A percentile compares a stretch with the other conserved stretches of the same genome.
These are phyloP conservation scores for Rhodomyrtus tomentosa DNA, from an alignment of 345 rosid genomes.

Conservation along the genomic window DNA sequence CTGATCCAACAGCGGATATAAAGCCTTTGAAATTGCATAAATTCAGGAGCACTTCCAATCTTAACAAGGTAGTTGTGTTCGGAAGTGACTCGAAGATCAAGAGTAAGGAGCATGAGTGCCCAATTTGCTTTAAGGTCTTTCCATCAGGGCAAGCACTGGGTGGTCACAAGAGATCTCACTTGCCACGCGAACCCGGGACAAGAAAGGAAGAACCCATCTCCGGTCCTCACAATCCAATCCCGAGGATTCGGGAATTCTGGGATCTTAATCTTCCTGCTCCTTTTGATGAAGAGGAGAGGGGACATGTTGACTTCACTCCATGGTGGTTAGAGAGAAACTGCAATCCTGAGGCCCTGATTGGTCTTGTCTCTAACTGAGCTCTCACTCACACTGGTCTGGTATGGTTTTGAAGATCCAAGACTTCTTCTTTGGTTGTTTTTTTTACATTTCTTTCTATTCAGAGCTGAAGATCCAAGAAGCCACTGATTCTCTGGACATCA, in stretches of 20 bases:
- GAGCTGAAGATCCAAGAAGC: neutral
- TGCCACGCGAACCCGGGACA: conserved; percentile 6
- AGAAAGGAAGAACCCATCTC: conserved; percentile 3
- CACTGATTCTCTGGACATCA: neutral
- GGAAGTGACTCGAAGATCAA: conserved; percentile 11
- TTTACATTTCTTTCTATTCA: neutral
- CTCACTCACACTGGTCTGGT: neutral
- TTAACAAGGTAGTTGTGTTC: neutral
- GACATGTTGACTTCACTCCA: conserved; percentile 19
- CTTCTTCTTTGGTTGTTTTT: neutral
- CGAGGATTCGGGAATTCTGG: conserved; percentile 17
- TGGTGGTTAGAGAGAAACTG: conserved; percentile 23
- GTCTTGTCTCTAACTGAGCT: conserved; percentile 26
- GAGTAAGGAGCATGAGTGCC: conserved; percentile 37
- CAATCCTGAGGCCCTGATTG: conserved; percentile 13
- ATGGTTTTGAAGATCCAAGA: neutral
- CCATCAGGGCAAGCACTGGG: conserved; percentile 75
- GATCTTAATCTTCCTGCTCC: conserved; percentile 49
- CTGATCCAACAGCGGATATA: conserved; percentile 6
- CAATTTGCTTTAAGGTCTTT: conserved; percentile 49
- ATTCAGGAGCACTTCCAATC: neutral
- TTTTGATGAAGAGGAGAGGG: conserved; percentile 29
- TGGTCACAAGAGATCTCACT: conserved; percentile 70
- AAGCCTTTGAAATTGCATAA: neutral
- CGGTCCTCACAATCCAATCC: conserved; percentile 4